These are phyloP conservation scores for Puccinia novopanici DNA, from an alignment of 1,284 basidiomycete species.

Conservation along the genomic window DNA sequence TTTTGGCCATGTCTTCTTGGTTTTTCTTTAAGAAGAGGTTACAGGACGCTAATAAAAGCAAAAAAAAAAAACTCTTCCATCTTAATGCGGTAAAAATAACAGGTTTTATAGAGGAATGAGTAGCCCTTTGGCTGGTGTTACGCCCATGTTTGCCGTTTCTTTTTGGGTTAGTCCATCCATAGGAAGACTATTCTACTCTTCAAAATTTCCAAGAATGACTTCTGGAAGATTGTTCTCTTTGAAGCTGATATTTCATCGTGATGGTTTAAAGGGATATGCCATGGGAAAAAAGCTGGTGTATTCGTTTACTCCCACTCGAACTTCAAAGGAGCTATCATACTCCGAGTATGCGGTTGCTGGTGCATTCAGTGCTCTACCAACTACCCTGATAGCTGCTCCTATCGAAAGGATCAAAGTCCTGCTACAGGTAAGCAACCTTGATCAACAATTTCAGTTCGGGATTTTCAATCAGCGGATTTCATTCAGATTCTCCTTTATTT, in stretches of 20 bases:
- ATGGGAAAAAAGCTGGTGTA: slow-evolving; percentile 86
- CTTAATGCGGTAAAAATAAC: slow-evolving; percentile 4
- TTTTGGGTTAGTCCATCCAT: slow-evolving; percentile 70
- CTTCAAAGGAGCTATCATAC: slow-evolving; percentile 69
- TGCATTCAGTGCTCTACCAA: slow-evolving; percentile 90
- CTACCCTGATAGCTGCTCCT: slow-evolving; percentile 87
- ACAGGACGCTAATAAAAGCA: neutral
- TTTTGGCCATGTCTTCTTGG: neutral
- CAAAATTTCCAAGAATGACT: too few species aligned
- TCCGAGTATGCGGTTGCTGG: slow-evolving; percentile 87
- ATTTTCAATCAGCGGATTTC: neutral
- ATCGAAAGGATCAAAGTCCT: slow-evolving; percentile 97
- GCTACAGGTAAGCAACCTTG: slow-evolving; percentile 68
- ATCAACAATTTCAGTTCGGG: neutral
- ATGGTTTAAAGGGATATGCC: slow-evolving; percentile 70
- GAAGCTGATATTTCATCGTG: slow-evolving; percentile 2
- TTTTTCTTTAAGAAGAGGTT: neutral
- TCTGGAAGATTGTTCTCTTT: neutral
- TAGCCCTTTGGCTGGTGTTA: slow-evolving; percentile 91
- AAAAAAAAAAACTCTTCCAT: neutral
- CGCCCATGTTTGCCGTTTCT: slow-evolving; percentile 96
- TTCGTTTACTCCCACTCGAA: slow-evolving; percentile 64
- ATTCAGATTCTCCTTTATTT: neutral
- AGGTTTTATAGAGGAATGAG: slow-evolving; percentile 96
- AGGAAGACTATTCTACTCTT: too few species aligned